A percentile compares a stretch with the other conserved stretches of the same genome.
These are phyloP conservation scores for Thelonectria blattea DNA, from an alignment of 2,329 filamentous ascomycete genomes.

Conservation along the genomic window DNA sequence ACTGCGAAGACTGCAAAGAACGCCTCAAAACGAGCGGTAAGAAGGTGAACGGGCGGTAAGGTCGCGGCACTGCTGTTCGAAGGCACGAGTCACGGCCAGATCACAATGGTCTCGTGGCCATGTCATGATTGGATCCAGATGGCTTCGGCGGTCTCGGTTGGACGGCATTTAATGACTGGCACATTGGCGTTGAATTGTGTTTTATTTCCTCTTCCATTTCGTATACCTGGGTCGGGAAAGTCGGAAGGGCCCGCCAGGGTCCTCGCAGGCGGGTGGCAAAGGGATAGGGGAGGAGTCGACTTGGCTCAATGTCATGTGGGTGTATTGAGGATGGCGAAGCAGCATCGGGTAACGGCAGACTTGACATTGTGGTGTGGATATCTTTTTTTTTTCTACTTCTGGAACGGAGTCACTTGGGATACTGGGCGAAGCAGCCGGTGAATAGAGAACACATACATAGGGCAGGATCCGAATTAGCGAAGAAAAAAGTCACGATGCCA, in stretches of 20 bases:
- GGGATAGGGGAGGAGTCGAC: neutral
- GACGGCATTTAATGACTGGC: conserved; percentile 31
- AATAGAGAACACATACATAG: conserved; percentile 11
- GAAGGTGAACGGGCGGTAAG: conserved; percentile 55
- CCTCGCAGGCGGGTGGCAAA: neutral
- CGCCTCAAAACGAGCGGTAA: conserved; percentile 63
- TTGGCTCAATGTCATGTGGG: conserved; percentile 6
- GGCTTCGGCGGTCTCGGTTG: conserved; percentile 21
- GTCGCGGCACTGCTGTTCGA: neutral
- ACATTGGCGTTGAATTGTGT: conserved; percentile 33
- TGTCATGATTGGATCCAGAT: conserved; percentile 23
- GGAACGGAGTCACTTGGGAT: conserved; percentile 3
- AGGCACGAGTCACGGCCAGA: conserved; percentile 20
- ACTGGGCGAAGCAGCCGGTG: neutral
- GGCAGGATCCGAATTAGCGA: conserved; percentile 1
- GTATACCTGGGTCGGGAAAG: conserved; percentile 6
- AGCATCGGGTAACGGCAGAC: neutral
- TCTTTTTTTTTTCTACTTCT: neutral
- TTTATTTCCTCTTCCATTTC: conserved; percentile 20
- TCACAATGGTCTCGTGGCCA: conserved; percentile 26
- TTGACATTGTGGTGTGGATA: conserved; percentile 2
- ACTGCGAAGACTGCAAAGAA: conserved; percentile 79
- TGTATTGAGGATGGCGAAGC: neutral
- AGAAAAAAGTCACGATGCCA: conserved; percentile 35
- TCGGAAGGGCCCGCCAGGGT: conserved; percentile 1